Percentiles rank a stretch among this genome's conserved stretches.
These are phyloP conservation scores for Penicillium concentricum DNA, from an alignment of 2,329 filamentous ascomycete genomes.

Conservation along the genomic window DNA sequence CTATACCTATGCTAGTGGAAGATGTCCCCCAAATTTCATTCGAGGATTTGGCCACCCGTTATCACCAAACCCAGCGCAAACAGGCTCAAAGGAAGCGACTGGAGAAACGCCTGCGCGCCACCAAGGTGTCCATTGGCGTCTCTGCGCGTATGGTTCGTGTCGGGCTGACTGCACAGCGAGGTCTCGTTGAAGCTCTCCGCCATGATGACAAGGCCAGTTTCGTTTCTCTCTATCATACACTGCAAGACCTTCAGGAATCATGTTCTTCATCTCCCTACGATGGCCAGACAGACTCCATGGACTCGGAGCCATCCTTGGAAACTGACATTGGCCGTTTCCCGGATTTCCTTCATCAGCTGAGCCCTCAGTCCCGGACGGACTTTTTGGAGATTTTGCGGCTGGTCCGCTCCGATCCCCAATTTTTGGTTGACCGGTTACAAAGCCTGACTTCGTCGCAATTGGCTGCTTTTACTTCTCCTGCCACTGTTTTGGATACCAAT, in stretches of 20 bases:
- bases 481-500: constrained; percentile 74
- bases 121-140: constrained; percentile 45
- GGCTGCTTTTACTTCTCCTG: constrained; percentile 71
- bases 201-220: constrained; percentile 48
- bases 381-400: constrained; percentile 77
- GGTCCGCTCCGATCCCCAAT: constrained; percentile 82
- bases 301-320: constrained; percentile 37
- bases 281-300: constrained; percentile 36
- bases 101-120: constrained; percentile 40
- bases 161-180: constrained; percentile 42
- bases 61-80: constrained; percentile 44
- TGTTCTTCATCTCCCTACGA: constrained; percentile 36
- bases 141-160: constrained; percentile 45
- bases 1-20: neutral
- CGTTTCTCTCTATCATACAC: constrained; percentile 44
- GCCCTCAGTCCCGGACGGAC: constrained; percentile 69
- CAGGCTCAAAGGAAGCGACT: constrained; percentile 41
- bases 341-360: constrained; percentile 62
- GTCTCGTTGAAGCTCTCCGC: constrained; percentile 46
- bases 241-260: constrained; percentile 46
- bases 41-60: constrained; percentile 45
- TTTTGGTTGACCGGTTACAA: constrained; percentile 78
- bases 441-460: constrained; percentile 75
- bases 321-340: constrained; percentile 35
- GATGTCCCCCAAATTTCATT: constrained; percentile 36